Evolutionary conservation across 208 protist genomes (phyloP).

Genomic region (Jaenimonas drosophilae): DNA sequence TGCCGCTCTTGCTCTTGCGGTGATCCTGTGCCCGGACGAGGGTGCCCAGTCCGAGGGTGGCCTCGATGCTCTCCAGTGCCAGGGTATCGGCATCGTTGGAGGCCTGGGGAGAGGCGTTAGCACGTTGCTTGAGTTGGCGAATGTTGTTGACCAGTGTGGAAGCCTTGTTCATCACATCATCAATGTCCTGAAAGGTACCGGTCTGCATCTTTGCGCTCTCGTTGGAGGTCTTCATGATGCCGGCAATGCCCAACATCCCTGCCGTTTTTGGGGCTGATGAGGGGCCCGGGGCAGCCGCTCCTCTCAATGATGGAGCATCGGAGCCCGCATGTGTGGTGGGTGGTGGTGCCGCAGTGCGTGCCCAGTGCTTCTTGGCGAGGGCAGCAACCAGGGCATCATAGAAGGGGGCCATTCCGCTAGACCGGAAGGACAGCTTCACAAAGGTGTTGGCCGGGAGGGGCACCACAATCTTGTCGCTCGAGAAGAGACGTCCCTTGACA

Average conservation of each 20-base stretch:
- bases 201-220: slow-evolving; percentile 33
- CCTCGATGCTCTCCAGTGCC: slow-evolving; percentile 76
- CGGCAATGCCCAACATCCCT: slow-evolving; percentile 63
- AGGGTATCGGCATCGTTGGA: slow-evolving; percentile 13
- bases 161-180: slow-evolving; percentile 78
- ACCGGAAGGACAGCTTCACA: slow-evolving; percentile 46
- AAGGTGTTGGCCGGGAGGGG: slow-evolving; percentile 29
- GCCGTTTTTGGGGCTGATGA: too few relatives aligned
- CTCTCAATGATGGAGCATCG: too few relatives aligned
- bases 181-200: slow-evolving; percentile 63
- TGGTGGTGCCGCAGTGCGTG: neutral
- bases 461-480: slow-evolving; percentile 49
- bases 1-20: slow-evolving; percentile 5
- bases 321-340: neutral
- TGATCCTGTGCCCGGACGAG: slow-evolving; percentile 17
- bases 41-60: slow-evolving; percentile 61
- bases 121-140: slow-evolving; percentile 35
- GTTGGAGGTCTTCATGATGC: slow-evolving; percentile 45
- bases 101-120: slow-evolving; percentile 11
- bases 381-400: slow-evolving; percentile 22
- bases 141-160: slow-evolving; percentile 66
- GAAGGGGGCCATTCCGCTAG: slow-evolving; percentile 42
- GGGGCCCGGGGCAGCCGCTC: slow-evolving; percentile 8
- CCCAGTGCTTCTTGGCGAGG: slow-evolving; percentile 34
- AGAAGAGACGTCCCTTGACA: slow-evolving; percentile 25